A percentile compares a stretch with the other conserved stretches of the same genome.
Conservation (phyloP, 1,284 basidiomycete species). For the Rhodotorula sp. region DNA sequence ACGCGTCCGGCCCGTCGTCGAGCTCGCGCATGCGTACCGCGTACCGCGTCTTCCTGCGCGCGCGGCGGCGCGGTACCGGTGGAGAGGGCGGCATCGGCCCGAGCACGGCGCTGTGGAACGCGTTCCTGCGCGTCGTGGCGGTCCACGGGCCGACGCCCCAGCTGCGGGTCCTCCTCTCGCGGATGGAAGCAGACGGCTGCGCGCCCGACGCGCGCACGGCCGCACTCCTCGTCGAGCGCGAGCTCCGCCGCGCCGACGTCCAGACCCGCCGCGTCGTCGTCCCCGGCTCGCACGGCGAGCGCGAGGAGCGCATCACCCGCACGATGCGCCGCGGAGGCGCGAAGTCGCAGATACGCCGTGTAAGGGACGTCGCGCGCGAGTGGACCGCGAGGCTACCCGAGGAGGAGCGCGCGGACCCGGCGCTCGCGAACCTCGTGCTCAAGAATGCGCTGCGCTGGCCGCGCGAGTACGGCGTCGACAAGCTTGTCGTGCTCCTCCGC, state of each 20-base stretch:
- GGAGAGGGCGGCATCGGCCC: neutral
- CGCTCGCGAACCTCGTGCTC: neutral
- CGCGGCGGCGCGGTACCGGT: neutral
- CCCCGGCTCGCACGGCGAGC: neutral
- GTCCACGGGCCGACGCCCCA: slow-evolving; percentile 4
- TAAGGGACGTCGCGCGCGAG: slow-evolving; percentile 3
- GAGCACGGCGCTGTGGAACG: slow-evolving; percentile 14
- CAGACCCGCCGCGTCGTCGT: neutral
- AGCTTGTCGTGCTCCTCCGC: slow-evolving; percentile 4
- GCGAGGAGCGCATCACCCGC: neutral
- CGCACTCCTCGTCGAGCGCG: slow-evolving; percentile 11
- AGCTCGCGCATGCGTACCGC: slow-evolving; percentile 4
- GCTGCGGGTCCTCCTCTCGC: neutral
- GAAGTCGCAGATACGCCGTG: slow-evolving; percentile 1
- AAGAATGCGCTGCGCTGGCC: slow-evolving; percentile 8
- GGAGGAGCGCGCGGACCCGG: neutral
- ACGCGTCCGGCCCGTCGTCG: neutral
- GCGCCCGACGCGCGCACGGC: slow-evolving; percentile 6
- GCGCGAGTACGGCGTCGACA: neutral
- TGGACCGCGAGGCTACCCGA: neutral
- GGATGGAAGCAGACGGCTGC: slow-evolving; percentile 1
- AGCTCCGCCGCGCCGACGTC: slow-evolving; percentile 14
- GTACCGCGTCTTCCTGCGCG: neutral
- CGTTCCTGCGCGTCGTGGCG: slow-evolving; percentile 10
- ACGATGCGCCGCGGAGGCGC: slow-evolving; percentile 3